These are phyloP conservation scores for Akanthomyces lecanii DNA, from an alignment of 2,329 filamentous ascomycete species.

Conservation along the genomic window DNA sequence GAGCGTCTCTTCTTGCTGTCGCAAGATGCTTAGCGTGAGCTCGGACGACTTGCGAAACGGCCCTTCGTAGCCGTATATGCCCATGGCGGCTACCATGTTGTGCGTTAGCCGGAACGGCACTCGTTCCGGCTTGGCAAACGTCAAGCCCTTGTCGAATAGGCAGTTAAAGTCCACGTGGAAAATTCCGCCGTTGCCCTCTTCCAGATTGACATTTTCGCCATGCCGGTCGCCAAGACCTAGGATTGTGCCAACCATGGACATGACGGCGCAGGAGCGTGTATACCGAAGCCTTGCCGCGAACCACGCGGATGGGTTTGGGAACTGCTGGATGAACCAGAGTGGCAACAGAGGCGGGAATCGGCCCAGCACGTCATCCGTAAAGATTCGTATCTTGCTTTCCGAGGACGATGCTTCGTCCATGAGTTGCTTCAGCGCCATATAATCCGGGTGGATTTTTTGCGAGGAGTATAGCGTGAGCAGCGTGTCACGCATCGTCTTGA, in stretches of 20 bases:
- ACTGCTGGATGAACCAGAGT: constrained; percentile 93
- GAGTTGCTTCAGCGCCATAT: constrained; percentile 57
- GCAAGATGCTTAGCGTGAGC: constrained; percentile 75
- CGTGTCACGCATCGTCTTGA: constrained; percentile 91
- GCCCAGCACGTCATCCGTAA: constrained; percentile 59
- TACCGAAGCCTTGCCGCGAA: constrained; percentile 85
- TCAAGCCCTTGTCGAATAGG: constrained; percentile 95
- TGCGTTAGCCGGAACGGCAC: constrained; percentile 96
- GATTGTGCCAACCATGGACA: constrained; percentile 99
- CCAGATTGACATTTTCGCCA: constrained; percentile 92
- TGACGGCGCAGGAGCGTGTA: constrained; percentile 90
- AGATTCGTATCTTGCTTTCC: constrained; percentile 62
- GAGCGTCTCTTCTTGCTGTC: constrained; percentile 90
- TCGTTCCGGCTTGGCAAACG: constrained; percentile 88
- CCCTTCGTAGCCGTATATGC: constrained; percentile 87
- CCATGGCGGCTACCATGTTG: constrained; percentile 98
- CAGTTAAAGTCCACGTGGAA: constrained; percentile 99
- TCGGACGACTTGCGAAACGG: constrained; percentile 90
- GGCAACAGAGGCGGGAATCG: constrained; percentile 81
- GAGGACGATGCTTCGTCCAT: constrained; percentile 60
- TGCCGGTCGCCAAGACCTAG: constrained; percentile 91
- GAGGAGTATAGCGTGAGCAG: constrained; percentile 73
- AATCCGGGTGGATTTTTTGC: constrained; percentile 67
- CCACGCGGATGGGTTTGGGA: constrained; percentile 89
- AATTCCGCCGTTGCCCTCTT: constrained; percentile 88